Evolutionary conservation across 495 filamentous ascomycete species (phyloP).

Genomic region (Gamarada debralockiae): DNA sequence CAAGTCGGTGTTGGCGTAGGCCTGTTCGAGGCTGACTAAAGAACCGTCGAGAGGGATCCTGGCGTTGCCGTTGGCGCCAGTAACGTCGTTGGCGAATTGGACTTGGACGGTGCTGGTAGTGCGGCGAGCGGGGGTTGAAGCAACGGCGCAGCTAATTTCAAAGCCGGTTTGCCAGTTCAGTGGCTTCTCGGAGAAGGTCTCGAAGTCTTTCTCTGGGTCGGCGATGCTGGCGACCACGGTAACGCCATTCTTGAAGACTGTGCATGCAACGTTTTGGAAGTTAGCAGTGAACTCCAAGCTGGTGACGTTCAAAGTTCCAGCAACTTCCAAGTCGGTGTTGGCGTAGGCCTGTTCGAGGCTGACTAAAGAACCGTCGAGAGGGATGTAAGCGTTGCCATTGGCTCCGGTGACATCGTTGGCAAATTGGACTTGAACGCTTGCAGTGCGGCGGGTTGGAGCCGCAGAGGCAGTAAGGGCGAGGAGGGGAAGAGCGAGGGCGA

Average conservation of each 20-base stretch:
- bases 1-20: slow-evolving; percentile 3
- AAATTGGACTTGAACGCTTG: too few relatives aligned
- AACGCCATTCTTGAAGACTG: background rate
- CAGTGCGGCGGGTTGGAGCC: background rate
- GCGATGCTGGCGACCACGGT: background rate
- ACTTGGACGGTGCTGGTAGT: background rate
- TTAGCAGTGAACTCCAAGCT: background rate
- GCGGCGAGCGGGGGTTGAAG: background rate
- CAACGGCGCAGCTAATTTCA: background rate
- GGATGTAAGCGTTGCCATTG: background rate
- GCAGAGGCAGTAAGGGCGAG: background rate
- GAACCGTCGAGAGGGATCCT: slow-evolving; percentile 1
- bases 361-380: slow-evolving; percentile 1
- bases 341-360: background rate
- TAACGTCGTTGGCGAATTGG: background rate
- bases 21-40: background rate
- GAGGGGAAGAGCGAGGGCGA: background rate
- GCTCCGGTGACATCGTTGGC: too few relatives aligned
- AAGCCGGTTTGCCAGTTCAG: background rate
- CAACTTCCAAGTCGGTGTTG: background rate
- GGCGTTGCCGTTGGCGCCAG: slow-evolving; percentile 1
- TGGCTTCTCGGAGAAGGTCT: too few relatives aligned
- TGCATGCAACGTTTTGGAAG: too few relatives aligned
- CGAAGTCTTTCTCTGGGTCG: background rate
- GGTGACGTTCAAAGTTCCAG: background rate